Conservation (phyloP, 352 stramenopile species). For the Phytophthora melonis region DNA sequence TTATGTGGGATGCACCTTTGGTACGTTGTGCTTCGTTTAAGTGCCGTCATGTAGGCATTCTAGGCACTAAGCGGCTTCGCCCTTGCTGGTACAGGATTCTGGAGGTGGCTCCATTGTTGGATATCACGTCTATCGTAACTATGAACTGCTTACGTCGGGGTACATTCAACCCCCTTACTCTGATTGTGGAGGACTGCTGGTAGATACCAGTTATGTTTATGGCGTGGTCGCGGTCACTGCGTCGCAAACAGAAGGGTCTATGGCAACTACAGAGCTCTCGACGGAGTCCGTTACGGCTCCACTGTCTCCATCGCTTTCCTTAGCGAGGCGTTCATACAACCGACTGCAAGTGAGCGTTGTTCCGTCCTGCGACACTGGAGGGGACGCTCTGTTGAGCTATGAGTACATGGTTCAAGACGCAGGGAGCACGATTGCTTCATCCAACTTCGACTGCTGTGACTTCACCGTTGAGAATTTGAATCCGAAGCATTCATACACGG, state of each 20-base stretch:
- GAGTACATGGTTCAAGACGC: constrained; percentile 43
- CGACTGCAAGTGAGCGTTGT: constrained; percentile 51
- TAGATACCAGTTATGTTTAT: constrained; percentile 56
- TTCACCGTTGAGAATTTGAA: constrained; percentile 44
- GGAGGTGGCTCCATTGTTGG: constrained; percentile 50
- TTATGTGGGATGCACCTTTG: constrained; percentile 55
- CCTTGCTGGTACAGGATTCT: constrained; percentile 36
- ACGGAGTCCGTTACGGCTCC: constrained; percentile 45
- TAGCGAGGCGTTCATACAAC: constrained; percentile 28
- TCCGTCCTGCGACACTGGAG: constrained; percentile 53
- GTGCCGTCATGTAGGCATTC: neutral
- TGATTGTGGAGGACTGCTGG: constrained; percentile 54
- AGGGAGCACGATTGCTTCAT: constrained; percentile 18
- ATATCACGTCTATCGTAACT: constrained; percentile 73
- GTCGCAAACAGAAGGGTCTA: constrained; percentile 42
- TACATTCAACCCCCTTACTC: constrained; percentile 47
- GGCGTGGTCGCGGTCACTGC: constrained; percentile 54
- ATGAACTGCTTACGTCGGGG: constrained; percentile 41
- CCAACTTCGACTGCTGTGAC: constrained; percentile 55
- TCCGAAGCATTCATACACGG: constrained; percentile 33
- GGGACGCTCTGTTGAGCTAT: constrained; percentile 38
- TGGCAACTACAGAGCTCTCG: constrained; percentile 38
- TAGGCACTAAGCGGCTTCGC: neutral
- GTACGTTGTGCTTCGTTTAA: constrained; percentile 31
- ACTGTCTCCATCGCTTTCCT: constrained; percentile 28